Base-by-base conservation (phyloP, 2,329 filamentous ascomycete genomes). In the Anisogramma anomala region DNA sequence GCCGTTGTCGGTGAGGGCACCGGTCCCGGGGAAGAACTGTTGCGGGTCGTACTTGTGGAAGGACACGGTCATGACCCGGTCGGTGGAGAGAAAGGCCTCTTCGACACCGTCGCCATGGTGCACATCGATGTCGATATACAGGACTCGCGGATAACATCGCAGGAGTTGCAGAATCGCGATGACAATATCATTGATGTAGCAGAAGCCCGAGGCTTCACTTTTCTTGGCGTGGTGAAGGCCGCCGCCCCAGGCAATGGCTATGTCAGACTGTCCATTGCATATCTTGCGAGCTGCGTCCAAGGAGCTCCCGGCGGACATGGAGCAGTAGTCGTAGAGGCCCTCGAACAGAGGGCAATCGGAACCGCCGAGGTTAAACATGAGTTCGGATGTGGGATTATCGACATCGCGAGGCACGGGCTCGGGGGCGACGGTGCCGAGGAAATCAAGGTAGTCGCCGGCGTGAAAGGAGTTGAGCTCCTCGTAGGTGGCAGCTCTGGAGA, bases 151-250 rank as follows among this genome's bases (percentile, higher is more conserved):
- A 52, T 88, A 77, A 55, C 81, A 74, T 22, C 84, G 80, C 13
- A 96, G 69, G 8, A 98, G 74, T 58, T 95, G 83, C 27, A 96
- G 72, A 52, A 95, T 91, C 26, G 84, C 86, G 34, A 98, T 74
- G 43, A 96, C 91, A 53, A 96, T 96, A 61, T 98, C 91, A 61
- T 98, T 98, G 65, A 96, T 87, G 65, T 98, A 98, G 66, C 91
- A 98, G 62, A 98, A 98, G 0, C 91, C 91, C 11, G 83, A 89
- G 0, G 91, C 89, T 62, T 94, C 87, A 39, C 82, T 77, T 58
- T 89, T 91, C 62, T 96, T 95, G 33, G 91, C 91, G 56, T 98
- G 91, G 61, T 98, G 91, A 22, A 98, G 73, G 9, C 91, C 91
- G 26, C 91, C 91, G 14, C 87, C 91, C 91, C 91, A 98, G 54